Base-by-base conservation (phyloP, 192 early-diverging fungal species). In the Gryganskiella cystojenkinii region DNA sequence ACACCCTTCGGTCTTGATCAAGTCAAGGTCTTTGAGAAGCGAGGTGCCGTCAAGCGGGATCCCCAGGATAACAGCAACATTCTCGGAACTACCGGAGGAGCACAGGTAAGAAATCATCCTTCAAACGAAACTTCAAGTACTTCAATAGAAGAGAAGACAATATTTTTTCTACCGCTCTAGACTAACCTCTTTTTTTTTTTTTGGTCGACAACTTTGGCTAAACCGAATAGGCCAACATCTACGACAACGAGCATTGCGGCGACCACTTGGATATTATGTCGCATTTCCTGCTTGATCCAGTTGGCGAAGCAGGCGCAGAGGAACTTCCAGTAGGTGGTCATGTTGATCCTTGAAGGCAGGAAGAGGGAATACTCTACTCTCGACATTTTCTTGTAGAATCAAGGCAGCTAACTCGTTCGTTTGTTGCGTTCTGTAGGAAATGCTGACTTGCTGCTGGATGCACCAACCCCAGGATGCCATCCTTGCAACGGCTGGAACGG, bases 251-350 rank as follows among this genome's bases (percentile, higher is more conserved):
- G 70, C 94, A 97, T 71, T 94, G 93, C 59, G 95, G 94, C 13
- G 94, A 96, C 68, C 95, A 97, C 60, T 83, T 97, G 69, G 95
- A 97, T 67, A 92, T 97, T 55, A 95, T 97, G 93, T 95, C 94
- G 7, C 93, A 97, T 72, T 97, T 91, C 61, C 85, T 90, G 45
- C 66, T 94, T 14, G 74, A 83, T 24, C 65, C 75, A 4, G 46
- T 61, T 40, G 37, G 67, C 5, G 70, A 73, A 11, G 81, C 80
- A 50, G 81, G 70, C 19, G 34, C 45, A 3, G 73, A 82, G 24
- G 81, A 70, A 13, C 56, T 67, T 22, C 74, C 74, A 33, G 74
- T 78, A 78, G 45, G 66, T 10, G 13, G 4, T 34, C 50, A 53
- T 13, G 6, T 20, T 20, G 34, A 35, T 31, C 20, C 25, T 50